Conservation (phyloP, 2,329 filamentous ascomycete species). For the Epichloe scottii region DNA sequence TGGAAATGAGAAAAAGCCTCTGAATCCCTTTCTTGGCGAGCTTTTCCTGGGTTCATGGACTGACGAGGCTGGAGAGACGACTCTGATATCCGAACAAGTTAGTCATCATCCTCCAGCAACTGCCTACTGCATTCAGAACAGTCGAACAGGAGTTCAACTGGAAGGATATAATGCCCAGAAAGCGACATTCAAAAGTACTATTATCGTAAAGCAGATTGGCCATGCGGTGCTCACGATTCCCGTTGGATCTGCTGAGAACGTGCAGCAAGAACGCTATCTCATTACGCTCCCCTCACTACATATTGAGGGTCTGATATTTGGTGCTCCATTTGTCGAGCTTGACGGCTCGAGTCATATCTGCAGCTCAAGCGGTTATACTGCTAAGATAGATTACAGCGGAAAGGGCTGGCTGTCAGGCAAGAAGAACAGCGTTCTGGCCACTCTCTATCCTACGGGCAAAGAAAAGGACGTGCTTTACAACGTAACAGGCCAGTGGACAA, state of each 20-base stretch:
- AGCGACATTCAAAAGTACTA: slow-evolving; percentile 85
- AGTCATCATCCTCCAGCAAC: slow-evolving; percentile 90
- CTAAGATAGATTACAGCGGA: slow-evolving; percentile 85
- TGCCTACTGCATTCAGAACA: slow-evolving; percentile 84
- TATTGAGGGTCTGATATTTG: slow-evolving; percentile 84
- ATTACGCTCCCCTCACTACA: slow-evolving; percentile 87
- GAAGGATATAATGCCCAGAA: slow-evolving; percentile 94
- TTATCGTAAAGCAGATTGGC: slow-evolving; percentile 89
- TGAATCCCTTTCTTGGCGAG: slow-evolving; percentile 94
- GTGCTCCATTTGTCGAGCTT: slow-evolving; percentile 80
- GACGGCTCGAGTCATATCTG: slow-evolving; percentile 76
- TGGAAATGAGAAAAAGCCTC: slow-evolving; percentile 92
- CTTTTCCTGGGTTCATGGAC: slow-evolving; percentile 88
- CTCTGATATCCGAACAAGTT: slow-evolving; percentile 88
- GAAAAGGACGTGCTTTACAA: slow-evolving; percentile 69
- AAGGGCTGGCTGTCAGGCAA: slow-evolving; percentile 92
- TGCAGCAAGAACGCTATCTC: slow-evolving; percentile 57
- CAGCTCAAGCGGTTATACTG: slow-evolving; percentile 74
- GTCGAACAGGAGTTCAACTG: slow-evolving; percentile 65
- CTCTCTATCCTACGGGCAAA: slow-evolving; percentile 55
- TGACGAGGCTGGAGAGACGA: slow-evolving; percentile 68
- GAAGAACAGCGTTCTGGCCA: slow-evolving; percentile 80
- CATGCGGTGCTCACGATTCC: slow-evolving; percentile 74
- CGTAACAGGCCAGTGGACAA: slow-evolving; percentile 84
- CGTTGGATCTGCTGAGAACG: slow-evolving; percentile 17